Evolutionary conservation across 805 yeast genomes (phyloP), one percentile per base, ranked within the genome.

Genomic region (Kluyveromyces aestuarii): DNA sequence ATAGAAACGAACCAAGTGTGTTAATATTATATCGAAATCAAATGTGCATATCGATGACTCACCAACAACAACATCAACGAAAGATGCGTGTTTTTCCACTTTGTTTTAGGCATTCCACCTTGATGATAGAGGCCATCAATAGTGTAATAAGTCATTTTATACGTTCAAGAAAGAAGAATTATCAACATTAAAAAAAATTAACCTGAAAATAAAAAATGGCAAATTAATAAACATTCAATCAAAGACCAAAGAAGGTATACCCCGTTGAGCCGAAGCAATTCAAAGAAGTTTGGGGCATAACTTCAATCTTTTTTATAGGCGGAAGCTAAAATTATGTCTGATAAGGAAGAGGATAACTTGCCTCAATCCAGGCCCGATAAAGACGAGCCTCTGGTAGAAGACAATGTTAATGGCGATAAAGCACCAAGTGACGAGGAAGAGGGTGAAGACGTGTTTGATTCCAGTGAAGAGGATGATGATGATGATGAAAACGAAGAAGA

Each of bases 391-490:
- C 52, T 49, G n/a, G 63, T 60, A n/a, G 70, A 65, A 45, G 72
- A 67, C 37, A 69, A 64, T 41, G 73, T 69, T 21, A 72, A 68
- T 47, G 75, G 68, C 46, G 67, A 58, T 21, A 54, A 53, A 25
- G 63, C 62, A 16, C 72, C 63, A 56, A 71, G 66, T 48, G 69
- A 63, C 30, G 75, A 69, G 50, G 75, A 69, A 42, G 74, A 68
- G 50, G 78, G 74, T 39, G 77, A 73, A 44, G 75, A 71, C 52
- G 69, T 71, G 7, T 75, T 76, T 52, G 93, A 86, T 56, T 85
- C 95, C 9, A 84, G 93, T 11, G 95, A 86, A 48, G 97, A 90
- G 52, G 97, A 89, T 39, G 96, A 86, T 8, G 95, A 87, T 30
- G 70, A 70, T 37, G 90, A 83, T 42, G 96, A 87, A 30, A 95